Base-by-base conservation (phyloP, 2,329 filamentous ascomycete species). In the Aspergillus oerlinghausenensis region DNA sequence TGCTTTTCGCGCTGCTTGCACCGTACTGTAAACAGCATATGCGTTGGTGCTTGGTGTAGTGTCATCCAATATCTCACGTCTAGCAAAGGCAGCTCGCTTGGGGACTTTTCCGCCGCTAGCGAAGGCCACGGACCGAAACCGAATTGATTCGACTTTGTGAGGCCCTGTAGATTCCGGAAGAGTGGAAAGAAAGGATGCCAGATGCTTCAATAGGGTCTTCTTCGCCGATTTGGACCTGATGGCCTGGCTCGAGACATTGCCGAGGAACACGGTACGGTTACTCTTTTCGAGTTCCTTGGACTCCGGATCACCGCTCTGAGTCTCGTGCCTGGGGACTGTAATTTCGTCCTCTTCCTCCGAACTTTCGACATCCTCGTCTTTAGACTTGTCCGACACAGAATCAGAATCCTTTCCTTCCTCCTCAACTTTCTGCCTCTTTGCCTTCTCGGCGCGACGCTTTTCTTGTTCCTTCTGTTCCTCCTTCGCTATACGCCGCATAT, bases 31-130 rank as follows among this genome's bases (percentile, higher is more conserved):
- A 50, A 99, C 92, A 29, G 84, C 90, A 70, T 99, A 99, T 49
- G 94, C 94, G 71, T 99, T 97, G 57, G 92, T 92, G 60, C 89
- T 95, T 68, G 90, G 90, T 1, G 93, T 94, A 1, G 95, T 99
- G 21, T 90, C 85, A 59, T 90, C 87, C 88, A 97, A 93, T 56
- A 97, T 80, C 25, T 92, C 87, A 71, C 92, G 92, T 66, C 90
- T 95, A 60, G 93, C 94, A 73, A 86, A 97, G 25, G 94, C 89
- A n/a, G 93, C 94, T 60, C 93, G 90, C 77, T 96, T 97, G 51
- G 94, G 94, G 55, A 97, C 83, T 17, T 86, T 80, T 38, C 80
- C 83, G 40, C 69, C 69, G 28, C 85, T 85, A 4, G 88, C 84
- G 73, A 95, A 97, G 2, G 94, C 89, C 14, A 92, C 90, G 7